These are phyloP conservation scores for Rosellinia necatrix DNA, from an alignment of 2,329 filamentous ascomycete species.

Conservation along the genomic window DNA sequence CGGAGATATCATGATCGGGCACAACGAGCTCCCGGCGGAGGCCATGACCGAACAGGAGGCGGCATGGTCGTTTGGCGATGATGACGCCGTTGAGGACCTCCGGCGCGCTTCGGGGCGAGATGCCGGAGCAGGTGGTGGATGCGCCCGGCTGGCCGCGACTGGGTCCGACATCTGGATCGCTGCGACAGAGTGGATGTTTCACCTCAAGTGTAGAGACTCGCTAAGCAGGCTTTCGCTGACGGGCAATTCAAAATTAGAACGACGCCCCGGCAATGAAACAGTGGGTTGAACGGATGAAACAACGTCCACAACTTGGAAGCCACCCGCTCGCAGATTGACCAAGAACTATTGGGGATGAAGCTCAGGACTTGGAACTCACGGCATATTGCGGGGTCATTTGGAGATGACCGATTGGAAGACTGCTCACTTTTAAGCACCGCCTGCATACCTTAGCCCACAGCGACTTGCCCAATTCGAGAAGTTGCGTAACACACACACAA, in stretches of 20 bases:
- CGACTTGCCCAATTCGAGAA: constrained; percentile 26
- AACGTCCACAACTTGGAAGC: constrained; percentile 7
- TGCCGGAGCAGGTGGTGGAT: constrained; percentile 15
- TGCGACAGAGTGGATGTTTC: not conserved
- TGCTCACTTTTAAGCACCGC: constrained; percentile 23
- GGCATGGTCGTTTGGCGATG: constrained; percentile 11
- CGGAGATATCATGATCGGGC: constrained; percentile 10
- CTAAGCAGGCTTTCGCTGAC: not conserved
- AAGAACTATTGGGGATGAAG: constrained; percentile 27
- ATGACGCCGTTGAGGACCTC: constrained; percentile 13
- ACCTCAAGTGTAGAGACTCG: constrained; percentile 2
- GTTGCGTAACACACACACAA: constrained; percentile 23
- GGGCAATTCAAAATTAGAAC: not conserved
- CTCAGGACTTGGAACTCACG: constrained; percentile 28
- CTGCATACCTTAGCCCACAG: constrained; percentile 29
- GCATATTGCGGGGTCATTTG: constrained; percentile 34
- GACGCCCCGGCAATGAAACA: constrained; percentile 24
- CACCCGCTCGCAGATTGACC: not conserved
- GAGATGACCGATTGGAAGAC: constrained; percentile 35
- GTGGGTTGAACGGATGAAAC: constrained; percentile 26
- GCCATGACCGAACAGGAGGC: constrained; percentile 5
- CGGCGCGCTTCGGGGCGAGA: constrained; percentile 11
- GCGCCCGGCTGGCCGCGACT: constrained; percentile 12
- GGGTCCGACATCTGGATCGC: constrained; percentile 22
- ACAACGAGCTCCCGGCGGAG: constrained; percentile 11